A percentile compares a stretch with the other conserved stretches of the same genome.
phyloP scores from a whole-genome alignment of 768 basidiomycete genomes.

The Dacryopinax spathularia region DNA sequence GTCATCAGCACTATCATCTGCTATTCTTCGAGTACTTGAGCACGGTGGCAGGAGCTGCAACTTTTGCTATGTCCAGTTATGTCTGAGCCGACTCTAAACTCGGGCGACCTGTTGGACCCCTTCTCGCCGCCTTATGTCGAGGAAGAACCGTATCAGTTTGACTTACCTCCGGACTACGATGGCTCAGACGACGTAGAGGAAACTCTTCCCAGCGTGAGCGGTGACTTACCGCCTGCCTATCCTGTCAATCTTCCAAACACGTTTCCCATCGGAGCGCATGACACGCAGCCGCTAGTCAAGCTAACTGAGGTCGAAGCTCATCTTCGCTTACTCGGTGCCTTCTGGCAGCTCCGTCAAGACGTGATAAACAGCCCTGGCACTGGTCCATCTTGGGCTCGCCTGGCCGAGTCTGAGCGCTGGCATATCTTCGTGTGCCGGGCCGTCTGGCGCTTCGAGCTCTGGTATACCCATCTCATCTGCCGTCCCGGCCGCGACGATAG shows the following conservation, averaged over 20 bases:
- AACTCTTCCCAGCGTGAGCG: background rate
- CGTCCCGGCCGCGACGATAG: background rate
- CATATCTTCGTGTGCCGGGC: slow-evolving; percentile 10
- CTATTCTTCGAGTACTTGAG: no score
- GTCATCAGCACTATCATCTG: no score
- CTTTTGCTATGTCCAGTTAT: no score
- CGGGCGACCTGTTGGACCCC: no score
- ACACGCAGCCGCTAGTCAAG: slow-evolving; percentile 6
- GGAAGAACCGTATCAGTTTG: no score
- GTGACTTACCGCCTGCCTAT: background rate
- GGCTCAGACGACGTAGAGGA: background rate
- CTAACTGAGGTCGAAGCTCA: slow-evolving; percentile 8
- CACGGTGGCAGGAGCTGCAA: no score
- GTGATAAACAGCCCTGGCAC: background rate
- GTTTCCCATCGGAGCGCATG: background rate
- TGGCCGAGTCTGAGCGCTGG: slow-evolving; percentile 7
- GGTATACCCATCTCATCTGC: slow-evolving; percentile 1
- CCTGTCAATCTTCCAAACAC: background rate
- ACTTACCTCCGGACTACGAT: background rate
- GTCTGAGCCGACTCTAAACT: no score
- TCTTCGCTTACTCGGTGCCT: slow-evolving; percentile 15
- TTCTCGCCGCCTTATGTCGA: no score
- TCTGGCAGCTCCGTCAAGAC: slow-evolving; percentile 9
- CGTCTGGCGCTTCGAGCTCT: slow-evolving; percentile 12
- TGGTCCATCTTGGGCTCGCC: background rate